Evolutionary conservation across 2,329 filamentous ascomycete species (phyloP), one percentile per base, ranked within the genome.

Genomic region (Ilyonectria destructans): DNA sequence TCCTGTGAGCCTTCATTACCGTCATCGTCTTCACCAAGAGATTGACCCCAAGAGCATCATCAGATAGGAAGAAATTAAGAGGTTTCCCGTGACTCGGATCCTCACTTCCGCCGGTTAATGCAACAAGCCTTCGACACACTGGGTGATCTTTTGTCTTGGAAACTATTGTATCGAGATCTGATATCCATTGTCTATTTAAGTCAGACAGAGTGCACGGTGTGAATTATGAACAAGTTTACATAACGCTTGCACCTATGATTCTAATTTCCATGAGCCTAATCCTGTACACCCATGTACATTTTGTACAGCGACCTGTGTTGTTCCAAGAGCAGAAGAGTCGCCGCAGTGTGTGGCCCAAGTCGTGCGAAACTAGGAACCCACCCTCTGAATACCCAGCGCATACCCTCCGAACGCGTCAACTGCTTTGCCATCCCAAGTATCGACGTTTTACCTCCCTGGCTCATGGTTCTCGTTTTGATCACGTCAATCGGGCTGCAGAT

Each of bases 401-500:
- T 12, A 6, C 62, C 66, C 40, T 67, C 69, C 6, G 69, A 52
- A 23, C 66, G 51, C 17, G 62, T 67, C 13, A 69, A 40, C 7
- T 63, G 56, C 17, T 23, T 52, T 6, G 63, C 43, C 66, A 69
- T 63, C 3, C 29, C 21, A 15, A 35, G 10, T 13, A 58, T 57
- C 2, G 66, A 66, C 5, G 46, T 26, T 19, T 33, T 40, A 5
- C 46, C 62, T 2, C 51, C 46, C 10, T 67, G 56, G 19, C 63
- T 71, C 69, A 69, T 68, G 0, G 37, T 45, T 7, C 63, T 58
- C 5, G 63, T 67, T 43, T 69, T 67, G 52, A 70, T 60, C 2
- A 71, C 67, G 10, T 69, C 69, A 13, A 71, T 69, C 1, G 69
- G 69, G 12, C 29, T 69, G 54, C 63, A 64, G 13, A 68, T 49